Percentiles rank a stretch among this genome's conserved stretches.
These are phyloP conservation scores for Gigaspora rosea DNA, from an alignment of 192 early-diverging fungal species.

Conservation along the genomic window DNA sequence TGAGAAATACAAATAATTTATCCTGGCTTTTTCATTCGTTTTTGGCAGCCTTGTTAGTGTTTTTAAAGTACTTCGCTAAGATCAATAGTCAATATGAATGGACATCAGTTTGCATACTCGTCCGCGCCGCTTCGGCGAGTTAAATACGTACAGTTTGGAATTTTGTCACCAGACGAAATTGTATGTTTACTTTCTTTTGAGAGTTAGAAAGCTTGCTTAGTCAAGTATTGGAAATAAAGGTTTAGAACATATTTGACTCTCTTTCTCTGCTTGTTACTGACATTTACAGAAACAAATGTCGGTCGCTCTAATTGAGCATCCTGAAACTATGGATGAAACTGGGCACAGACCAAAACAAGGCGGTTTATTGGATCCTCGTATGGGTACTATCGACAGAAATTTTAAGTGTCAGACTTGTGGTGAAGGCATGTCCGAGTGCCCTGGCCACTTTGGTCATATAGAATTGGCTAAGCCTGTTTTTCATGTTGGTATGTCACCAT, in stretches of 20 bases:
- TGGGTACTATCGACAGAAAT: conserved; percentile 97
- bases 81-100: conserved; percentile 48
- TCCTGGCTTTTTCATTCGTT: background rate
- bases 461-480: conserved; percentile 94
- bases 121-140: conserved; percentile 83
- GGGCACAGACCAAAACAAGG: conserved; percentile 81
- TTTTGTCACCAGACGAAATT: conserved; percentile 95
- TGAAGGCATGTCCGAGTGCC: conserved; percentile 93
- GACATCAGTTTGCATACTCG: conserved; percentile 69
- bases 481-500: conserved; percentile 71
- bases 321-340: conserved; percentile 85
- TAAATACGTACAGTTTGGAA: conserved; percentile 92
- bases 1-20: background rate
- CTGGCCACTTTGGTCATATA: conserved; percentile 98
- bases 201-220: background rate
- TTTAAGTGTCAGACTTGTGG: conserved; percentile 97
- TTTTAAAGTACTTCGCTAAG: conserved; percentile 15
- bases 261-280: conserved; percentile 1
- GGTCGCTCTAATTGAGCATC: conserved; percentile 88
- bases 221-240: background rate
- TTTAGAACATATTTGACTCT: conserved; percentile 7
- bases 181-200: conserved; percentile 58
- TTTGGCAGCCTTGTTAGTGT: background rate
- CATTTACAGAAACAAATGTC: conserved; percentile 88
- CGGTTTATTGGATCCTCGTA: conserved; percentile 88